Conservation (phyloP, 176 grass and related monocot genomes). For the Metroxylon sagu region DNA sequence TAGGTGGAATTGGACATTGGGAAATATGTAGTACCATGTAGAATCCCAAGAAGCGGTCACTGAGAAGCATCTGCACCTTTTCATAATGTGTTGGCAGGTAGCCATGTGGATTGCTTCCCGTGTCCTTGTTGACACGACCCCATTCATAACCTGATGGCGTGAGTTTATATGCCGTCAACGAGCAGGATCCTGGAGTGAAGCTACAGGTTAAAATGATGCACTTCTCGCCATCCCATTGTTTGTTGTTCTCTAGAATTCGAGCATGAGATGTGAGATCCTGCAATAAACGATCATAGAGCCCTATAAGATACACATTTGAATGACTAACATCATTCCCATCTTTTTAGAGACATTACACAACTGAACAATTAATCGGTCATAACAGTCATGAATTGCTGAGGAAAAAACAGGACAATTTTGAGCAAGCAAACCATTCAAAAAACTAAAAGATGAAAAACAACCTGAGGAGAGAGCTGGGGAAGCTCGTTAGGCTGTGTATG, state of each 20-base stretch:
- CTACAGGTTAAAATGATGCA: slow-evolving; percentile 96
- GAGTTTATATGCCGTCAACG: slow-evolving; percentile 89
- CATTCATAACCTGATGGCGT: slow-evolving; percentile 92
- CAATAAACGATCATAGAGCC: neutral
- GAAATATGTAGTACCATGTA: slow-evolving; percentile 60
- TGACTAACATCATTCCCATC: too few species aligned
- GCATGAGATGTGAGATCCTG: slow-evolving; percentile 88
- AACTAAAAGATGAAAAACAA: slow-evolving; percentile 10
- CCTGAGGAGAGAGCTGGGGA: slow-evolving; percentile 95
- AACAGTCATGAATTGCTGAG: too few species aligned
- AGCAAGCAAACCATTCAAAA: neutral
- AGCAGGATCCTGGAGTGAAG: slow-evolving; percentile 93
- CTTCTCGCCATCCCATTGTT: slow-evolving; percentile 98
- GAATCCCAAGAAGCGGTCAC: slow-evolving; percentile 92
- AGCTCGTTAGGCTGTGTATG: slow-evolving; percentile 97
- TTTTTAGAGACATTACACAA: too few species aligned
- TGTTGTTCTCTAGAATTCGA: slow-evolving; percentile 76
- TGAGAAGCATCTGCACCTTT: slow-evolving; percentile 99
- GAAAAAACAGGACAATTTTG: too few species aligned
- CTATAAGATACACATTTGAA: too few species aligned
- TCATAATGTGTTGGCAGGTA: slow-evolving; percentile 95
- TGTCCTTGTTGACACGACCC: slow-evolving; percentile 95
- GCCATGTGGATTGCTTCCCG: slow-evolving; percentile 93
- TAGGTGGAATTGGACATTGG: neutral
- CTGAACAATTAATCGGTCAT: too few species aligned